Conservation (phyloP, 345 rosid species). For the Hypericum androsaemum region DNA sequence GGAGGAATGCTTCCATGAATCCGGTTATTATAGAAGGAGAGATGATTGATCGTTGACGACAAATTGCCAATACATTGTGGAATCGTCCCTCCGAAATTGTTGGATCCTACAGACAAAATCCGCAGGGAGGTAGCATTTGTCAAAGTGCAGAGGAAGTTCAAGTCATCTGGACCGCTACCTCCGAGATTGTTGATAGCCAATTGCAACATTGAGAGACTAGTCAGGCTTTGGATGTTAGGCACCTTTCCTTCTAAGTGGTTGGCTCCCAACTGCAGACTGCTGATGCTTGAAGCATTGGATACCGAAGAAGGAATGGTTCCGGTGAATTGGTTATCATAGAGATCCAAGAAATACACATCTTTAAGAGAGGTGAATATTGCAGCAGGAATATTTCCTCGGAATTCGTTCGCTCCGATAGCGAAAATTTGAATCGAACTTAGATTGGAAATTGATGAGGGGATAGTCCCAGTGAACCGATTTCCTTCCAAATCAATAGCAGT, state of each 20-base stretch:
- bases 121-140: too few relatives aligned
- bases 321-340: background rate
- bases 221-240: too few relatives aligned
- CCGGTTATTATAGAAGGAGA: background rate
- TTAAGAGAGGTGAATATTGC: conserved; percentile 15
- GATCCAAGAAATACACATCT: background rate
- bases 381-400: conserved; percentile 12
- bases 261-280: background rate
- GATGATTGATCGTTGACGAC: too few relatives aligned
- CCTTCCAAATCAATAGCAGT: background rate
- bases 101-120: too few relatives aligned
- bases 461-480: conserved; percentile 10
- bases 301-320: conserved; percentile 16
- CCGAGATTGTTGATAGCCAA: conserved; percentile 4
- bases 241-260: too few relatives aligned
- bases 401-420: conserved; percentile 4
- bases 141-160: too few relatives aligned
- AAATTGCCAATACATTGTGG: too few relatives aligned
- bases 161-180: background rate
- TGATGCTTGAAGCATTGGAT: conserved; percentile 13
- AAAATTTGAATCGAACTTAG: conserved; percentile 4
- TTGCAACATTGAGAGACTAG: too few relatives aligned
- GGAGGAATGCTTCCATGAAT: conserved; percentile 7
- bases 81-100: too few relatives aligned
- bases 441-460: conserved; percentile 15